A percentile compares a stretch with the other conserved stretches of the same genome.
phyloP scores from a whole-genome alignment of 768 basidiomycete genomes.

The Hortiboletus flavorubellus region DNA sequence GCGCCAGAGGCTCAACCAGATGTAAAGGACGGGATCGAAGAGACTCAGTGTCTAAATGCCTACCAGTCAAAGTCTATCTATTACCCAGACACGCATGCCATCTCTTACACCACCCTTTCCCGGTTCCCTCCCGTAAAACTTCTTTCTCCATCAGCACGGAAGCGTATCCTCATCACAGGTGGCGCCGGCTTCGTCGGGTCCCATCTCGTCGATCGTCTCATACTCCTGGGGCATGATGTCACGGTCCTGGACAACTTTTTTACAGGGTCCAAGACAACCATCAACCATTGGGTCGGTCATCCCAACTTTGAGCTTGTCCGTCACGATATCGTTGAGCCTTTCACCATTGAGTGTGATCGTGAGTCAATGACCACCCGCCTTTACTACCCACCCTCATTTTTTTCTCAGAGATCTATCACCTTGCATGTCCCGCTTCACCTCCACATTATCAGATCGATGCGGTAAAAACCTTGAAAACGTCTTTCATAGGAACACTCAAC shows the following conservation, averaged over 20 bases:
- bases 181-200: conserved; percentile 99
- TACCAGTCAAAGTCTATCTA: conserved; percentile 87
- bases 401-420: conserved; percentile 86
- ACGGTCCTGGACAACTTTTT: conserved; percentile 99
- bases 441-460: conserved; percentile 98
- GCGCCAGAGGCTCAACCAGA: conserved; percentile 35
- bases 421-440: conserved; percentile 96
- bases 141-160: conserved; percentile 70
- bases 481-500: conserved; percentile 97
- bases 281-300: conserved; percentile 94
- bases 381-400: neutral
- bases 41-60: conserved; percentile 39
- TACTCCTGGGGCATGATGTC: conserved; percentile 97
- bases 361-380: conserved; percentile 24
- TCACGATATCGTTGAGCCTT: conserved; percentile 95
- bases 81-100: conserved; percentile 72
- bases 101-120: conserved; percentile 89
- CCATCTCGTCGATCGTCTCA: conserved; percentile 94
- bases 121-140: conserved; percentile 93
- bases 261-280: conserved; percentile 96
- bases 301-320: conserved; percentile 98
- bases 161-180: conserved; percentile 92
- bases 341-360: conserved; percentile 99
- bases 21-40: conserved; percentile 39
- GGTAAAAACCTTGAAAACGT: conserved; percentile 97